Percentiles rank a stretch among this genome's conserved stretches.
phyloP scores from a whole-genome alignment of 495 filamentous ascomycete species.

The Hypoxylon trugodes region DNA sequence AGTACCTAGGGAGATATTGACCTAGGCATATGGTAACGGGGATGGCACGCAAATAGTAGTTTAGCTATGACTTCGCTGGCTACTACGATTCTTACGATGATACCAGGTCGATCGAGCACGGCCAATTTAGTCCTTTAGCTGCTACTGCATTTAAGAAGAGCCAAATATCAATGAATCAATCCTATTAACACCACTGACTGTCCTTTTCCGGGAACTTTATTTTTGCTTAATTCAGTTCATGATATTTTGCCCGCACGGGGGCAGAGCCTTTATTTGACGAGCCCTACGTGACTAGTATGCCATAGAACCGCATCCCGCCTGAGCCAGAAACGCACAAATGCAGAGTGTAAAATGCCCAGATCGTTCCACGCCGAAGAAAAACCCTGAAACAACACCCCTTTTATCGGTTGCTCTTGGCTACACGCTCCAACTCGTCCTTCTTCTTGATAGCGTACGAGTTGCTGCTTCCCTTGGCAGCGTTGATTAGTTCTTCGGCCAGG shows the following conservation, averaged over 20 bases:
- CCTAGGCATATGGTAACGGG: too few relatives aligned
- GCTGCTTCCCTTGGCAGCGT: constrained; percentile 99
- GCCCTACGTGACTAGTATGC: constrained; percentile 59
- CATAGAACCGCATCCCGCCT: constrained; percentile 55
- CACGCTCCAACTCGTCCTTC: constrained; percentile 99
- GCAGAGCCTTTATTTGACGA: constrained; percentile 51
- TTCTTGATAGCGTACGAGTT: constrained; percentile 99
- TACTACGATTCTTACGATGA: constrained; percentile 19
- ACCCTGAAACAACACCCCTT: constrained; percentile 47
- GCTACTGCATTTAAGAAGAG: constrained; percentile 8
- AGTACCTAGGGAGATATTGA: too few relatives aligned
- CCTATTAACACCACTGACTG: constrained; percentile 24
- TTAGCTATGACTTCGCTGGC: not conserved
- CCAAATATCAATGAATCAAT: too few relatives aligned
- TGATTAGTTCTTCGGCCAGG: constrained; percentile 99
- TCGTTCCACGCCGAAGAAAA: constrained; percentile 56
- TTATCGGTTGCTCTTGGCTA: constrained; percentile 99
- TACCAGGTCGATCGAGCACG: constrained; percentile 29
- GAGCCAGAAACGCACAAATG: constrained; percentile 60
- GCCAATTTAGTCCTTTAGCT: constrained; percentile 8
- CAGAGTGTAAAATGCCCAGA: constrained; percentile 59
- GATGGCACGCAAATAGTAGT: not conserved
- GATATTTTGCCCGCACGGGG: constrained; percentile 43
- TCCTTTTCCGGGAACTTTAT: constrained; percentile 33
- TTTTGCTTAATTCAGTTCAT: constrained; percentile 48